Base-by-base conservation (phyloP, 768 basidiomycete genomes). In the Tulasnella sp. region DNA sequence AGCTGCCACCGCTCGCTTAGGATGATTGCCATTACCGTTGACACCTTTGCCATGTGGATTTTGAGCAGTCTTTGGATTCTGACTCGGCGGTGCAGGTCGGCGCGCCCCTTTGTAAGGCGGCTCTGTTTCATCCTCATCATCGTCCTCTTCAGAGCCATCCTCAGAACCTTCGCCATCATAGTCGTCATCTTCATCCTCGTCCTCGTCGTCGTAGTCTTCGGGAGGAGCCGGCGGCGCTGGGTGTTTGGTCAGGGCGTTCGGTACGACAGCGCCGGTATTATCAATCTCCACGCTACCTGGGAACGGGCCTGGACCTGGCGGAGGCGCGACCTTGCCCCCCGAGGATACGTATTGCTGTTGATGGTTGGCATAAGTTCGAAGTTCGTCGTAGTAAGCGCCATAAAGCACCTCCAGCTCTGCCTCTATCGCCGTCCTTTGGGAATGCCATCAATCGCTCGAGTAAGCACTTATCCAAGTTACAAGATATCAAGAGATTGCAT, bases 331-430 rank as follows among this genome's bases (percentile, higher is more conserved):
- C 42, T 84, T 87, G 63, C 91, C 87, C 67, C 89, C 87, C 64
- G 88, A 92, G 66, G 83, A 82, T 67, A 90, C 87, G 76, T 92
- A 92, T 74, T 84, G 89, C 81, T 92, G 88, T 80, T 94, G 91
- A 76, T 89, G 87, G 75, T 90, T 87, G 73, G 93, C 96, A 82
- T 98, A 98, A 77, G 87, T 85, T 80, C 96, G 91, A 78, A 99
- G 85, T 80, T 98, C 94, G 73, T 96, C 91, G 83, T 97, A 98
- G 81, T 98, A 99, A 78, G 93, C 92, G 81, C 97, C 94, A 82
- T 99, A 99, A 75, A 98, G 85, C 77, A 92, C 90, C 79, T 98
- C 92, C 73, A 99, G 87, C 79, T 99, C 96, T 76, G 93, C 90
- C 78, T 99, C 96, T 77, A 99, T 97, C 64, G 93, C 93, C 76